phyloP scores from a whole-genome alignment of 169 alveolate species.

The Eimeria maxima region DNA sequence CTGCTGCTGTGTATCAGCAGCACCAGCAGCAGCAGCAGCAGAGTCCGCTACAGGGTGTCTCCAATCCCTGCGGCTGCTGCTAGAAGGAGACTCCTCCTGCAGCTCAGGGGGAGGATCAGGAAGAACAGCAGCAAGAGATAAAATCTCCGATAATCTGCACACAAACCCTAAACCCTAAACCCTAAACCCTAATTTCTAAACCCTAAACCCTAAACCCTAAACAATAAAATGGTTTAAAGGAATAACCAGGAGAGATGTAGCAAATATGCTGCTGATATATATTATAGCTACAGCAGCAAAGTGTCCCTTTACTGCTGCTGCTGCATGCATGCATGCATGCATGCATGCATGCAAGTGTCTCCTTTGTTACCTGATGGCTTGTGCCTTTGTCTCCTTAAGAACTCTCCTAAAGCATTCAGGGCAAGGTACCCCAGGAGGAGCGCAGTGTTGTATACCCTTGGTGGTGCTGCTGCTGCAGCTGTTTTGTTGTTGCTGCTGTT shows the following conservation, averaged over 20 bases:
- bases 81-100: neutral
- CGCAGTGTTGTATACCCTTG: neutral
- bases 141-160: neutral
- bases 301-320: too few species aligned
- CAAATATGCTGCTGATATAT: neutral
- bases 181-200: conserved; percentile 17
- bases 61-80: conserved; percentile 20
- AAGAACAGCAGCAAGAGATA: neutral
- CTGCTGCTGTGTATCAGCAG: too few species aligned
- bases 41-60: neutral
- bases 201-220: too few species aligned
- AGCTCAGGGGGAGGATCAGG: conserved; percentile 25
- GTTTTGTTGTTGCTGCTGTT: too few species aligned
- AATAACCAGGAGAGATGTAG: neutral
- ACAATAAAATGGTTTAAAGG: too few species aligned
- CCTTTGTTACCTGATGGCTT: conserved; percentile 49
- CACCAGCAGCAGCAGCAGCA: too few species aligned
- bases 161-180: conserved; percentile 43
- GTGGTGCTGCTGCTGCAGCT: too few species aligned
- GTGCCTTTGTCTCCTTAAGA: conserved; percentile 37
- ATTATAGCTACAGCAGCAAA: neutral
- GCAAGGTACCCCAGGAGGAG: neutral
- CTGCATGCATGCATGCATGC: too few species aligned
- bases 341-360: neutral
- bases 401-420: neutral